These are phyloP conservation scores for Salix arbutifolia DNA, from an alignment of 345 rosid genomes.

Conservation along the genomic window DNA sequence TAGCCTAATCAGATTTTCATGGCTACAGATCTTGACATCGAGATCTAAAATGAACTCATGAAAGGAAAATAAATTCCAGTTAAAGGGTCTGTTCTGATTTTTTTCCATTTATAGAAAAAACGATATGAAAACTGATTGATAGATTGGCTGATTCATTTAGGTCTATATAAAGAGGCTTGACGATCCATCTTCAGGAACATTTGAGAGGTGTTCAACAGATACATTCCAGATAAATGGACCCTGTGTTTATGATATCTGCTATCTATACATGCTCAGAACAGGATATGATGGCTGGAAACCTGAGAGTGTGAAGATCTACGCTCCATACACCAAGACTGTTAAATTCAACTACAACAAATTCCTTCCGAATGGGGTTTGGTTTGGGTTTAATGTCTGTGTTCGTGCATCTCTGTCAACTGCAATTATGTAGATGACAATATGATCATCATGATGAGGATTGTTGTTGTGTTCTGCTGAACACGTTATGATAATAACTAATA, in stretches of 20 bases:
- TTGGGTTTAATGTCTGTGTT: slow-evolving; percentile 41
- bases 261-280: slow-evolving; percentile 37
- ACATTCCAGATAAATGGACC: slow-evolving; percentile 57
- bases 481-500: background rate
- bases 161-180: slow-evolving; percentile 55
- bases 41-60: background rate
- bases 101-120: background rate
- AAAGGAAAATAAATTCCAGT: background rate
- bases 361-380: slow-evolving; percentile 52
- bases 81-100: background rate
- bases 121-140: background rate
- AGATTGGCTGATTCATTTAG: slow-evolving; percentile 8
- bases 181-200: slow-evolving; percentile 42
- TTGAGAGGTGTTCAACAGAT: slow-evolving; percentile 63
- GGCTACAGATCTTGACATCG: background rate
- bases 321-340: slow-evolving; percentile 34
- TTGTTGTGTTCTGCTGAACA: background rate
- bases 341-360: slow-evolving; percentile 42
- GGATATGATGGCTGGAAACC: slow-evolving; percentile 76
- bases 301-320: slow-evolving; percentile 39
- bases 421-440: background rate
- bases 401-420: background rate
- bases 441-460: background rate
- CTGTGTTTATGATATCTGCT: slow-evolving; percentile 47
- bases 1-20: background rate